phyloP scores from a whole-genome alignment of 2,329 filamentous ascomycete species.

The Colletotrichum simmondsii region DNA sequence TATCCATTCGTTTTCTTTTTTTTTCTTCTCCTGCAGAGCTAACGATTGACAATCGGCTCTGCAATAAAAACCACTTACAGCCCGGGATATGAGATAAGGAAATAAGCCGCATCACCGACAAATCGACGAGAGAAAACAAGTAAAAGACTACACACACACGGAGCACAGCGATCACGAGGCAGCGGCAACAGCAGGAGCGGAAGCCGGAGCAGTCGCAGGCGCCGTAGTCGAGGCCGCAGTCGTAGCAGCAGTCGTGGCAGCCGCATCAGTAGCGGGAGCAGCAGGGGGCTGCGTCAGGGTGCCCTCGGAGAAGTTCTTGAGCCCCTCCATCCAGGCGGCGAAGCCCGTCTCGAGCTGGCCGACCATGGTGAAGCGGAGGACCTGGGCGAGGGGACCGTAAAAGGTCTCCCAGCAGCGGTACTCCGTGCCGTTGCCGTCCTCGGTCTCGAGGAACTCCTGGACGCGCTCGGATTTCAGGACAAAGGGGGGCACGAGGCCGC shows the following conservation, averaged over 20 bases:
- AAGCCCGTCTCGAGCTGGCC: slow-evolving; percentile 46
- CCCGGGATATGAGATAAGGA: neutral
- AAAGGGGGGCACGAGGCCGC: slow-evolving; percentile 43
- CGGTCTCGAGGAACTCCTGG: slow-evolving; percentile 51
- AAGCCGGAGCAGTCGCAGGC: neutral
- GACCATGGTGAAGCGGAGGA: slow-evolving; percentile 47
- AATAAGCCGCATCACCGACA: neutral
- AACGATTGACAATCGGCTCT: neutral
- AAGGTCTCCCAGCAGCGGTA: slow-evolving; percentile 60
- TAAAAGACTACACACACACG: neutral
- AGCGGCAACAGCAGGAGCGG: slow-evolving; percentile 16
- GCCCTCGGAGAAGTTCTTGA: slow-evolving; percentile 47
- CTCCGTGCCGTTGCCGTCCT: slow-evolving; percentile 44
- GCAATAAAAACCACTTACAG: neutral
- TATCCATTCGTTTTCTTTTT: neutral
- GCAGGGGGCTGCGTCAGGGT: neutral
- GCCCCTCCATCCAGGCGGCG: slow-evolving; percentile 49
- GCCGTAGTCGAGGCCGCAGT: neutral
- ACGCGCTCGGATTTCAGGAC: slow-evolving; percentile 52
- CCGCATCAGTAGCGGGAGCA: neutral
- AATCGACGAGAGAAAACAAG: neutral
- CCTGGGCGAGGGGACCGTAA: slow-evolving; percentile 48
- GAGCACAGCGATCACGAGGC: slow-evolving; percentile 20
- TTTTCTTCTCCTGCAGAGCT: neutral
- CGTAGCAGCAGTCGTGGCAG: neutral